Evolutionary conservation across 1,284 basidiomycete genomes (phyloP).

Genomic region (Fomitopsis pinicola): DNA sequence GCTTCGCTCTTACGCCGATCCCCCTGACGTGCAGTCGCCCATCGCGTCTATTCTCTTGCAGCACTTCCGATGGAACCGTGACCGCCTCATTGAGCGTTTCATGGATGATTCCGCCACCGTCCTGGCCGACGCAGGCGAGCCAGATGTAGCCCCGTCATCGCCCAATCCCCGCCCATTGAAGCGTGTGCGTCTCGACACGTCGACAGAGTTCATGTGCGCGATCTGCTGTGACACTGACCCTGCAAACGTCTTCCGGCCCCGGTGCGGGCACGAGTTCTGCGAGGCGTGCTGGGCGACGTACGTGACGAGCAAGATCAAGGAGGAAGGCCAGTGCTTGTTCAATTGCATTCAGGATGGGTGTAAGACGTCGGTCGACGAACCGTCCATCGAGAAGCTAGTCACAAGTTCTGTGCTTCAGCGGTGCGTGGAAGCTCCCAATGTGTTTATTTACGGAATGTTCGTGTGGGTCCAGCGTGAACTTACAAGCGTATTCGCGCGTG

Average conservation of each 20-base stretch:
- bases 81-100: constrained; percentile 53
- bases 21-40: constrained; percentile 27
- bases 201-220: constrained; percentile 40
- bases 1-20: constrained; percentile 8
- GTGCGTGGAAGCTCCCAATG: constrained; percentile 17
- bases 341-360: constrained; percentile 65
- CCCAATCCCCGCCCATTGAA: constrained; percentile 20
- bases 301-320: constrained; percentile 50
- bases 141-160: constrained; percentile 9
- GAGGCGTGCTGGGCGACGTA: constrained; percentile 56
- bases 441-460: not conserved
- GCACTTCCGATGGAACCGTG: constrained; percentile 64
- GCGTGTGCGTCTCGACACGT: constrained; percentile 25
- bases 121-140: constrained; percentile 33
- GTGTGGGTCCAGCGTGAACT: not conserved
- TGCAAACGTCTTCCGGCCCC: constrained; percentile 35
- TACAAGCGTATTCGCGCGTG: too few relatives aligned
- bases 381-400: constrained; percentile 40
- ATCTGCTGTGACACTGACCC: constrained; percentile 46
- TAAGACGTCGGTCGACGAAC: constrained; percentile 44
- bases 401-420: constrained; percentile 29
- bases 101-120: constrained; percentile 46
- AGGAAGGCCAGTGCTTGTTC: constrained; percentile 56
- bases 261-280: constrained; percentile 54
- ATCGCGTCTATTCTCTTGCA: constrained; percentile 57